Conservation (phyloP, 768 basidiomycete genomes). For the Calocera viscosa region DNA sequence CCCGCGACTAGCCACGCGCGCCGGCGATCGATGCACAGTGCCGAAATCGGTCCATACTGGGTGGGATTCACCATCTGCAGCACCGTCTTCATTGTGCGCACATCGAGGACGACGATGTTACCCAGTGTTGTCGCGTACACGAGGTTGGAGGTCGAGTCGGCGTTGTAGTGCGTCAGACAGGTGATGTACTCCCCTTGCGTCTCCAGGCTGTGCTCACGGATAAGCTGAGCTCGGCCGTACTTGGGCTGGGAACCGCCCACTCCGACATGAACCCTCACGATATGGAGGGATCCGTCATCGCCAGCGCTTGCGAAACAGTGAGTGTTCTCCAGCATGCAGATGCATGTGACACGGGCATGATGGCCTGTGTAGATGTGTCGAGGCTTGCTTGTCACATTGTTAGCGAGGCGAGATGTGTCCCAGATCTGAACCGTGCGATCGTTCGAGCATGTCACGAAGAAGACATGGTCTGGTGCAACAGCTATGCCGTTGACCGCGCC, state of each 20-base stretch:
- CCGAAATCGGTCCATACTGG: conserved; percentile 75
- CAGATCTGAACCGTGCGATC: conserved; percentile 34
- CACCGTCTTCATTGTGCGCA: conserved; percentile 68
- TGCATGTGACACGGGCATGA: conserved; percentile 50
- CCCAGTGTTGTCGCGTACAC: conserved; percentile 79
- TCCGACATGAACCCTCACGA: conserved; percentile 69
- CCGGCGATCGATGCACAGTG: conserved; percentile 71
- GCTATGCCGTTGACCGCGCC: conserved; percentile 68
- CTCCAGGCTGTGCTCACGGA: conserved; percentile 70
- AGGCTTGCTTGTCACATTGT: conserved; percentile 78
- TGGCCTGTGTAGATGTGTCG: conserved; percentile 32
- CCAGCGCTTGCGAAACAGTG: conserved; percentile 66
- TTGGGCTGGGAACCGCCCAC: conserved; percentile 61
- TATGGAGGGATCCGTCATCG: conserved; percentile 26
- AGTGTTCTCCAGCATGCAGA: conserved; percentile 73
- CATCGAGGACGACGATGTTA: conserved; percentile 58
- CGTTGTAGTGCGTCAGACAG: conserved; percentile 67
- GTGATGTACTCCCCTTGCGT: conserved; percentile 45
- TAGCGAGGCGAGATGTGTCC: conserved; percentile 71
- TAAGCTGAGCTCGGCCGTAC: conserved; percentile 63
- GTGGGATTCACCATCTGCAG: conserved; percentile 73
- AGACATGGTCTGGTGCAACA: conserved; percentile 85
- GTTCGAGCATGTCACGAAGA: conserved; percentile 44
- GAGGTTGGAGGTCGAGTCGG: conserved; percentile 67
- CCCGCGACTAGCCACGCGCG: conserved; percentile 82